A percentile compares a stretch with the other conserved stretches of the same genome.
Conservation (phyloP, 805 yeast species). For the Saccharomycopsis fibuligera region DNA sequence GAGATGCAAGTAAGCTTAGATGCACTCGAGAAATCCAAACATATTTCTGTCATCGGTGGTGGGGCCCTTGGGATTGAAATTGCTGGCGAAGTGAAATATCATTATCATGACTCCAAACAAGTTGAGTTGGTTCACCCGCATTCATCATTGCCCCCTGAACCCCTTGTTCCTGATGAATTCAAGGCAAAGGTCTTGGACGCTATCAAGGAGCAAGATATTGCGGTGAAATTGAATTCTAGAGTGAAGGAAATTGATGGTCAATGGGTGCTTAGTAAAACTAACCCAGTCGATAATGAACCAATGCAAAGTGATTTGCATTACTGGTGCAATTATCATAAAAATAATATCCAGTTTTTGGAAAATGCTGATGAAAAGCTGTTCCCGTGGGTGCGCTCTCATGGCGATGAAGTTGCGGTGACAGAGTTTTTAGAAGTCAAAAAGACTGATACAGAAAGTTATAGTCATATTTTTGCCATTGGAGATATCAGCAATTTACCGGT, state of each 20-base stretch:
- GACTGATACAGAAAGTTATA: constrained; percentile 6
- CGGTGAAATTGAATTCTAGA: constrained; percentile 28
- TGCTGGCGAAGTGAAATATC: constrained; percentile 40
- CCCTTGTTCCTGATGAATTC: constrained; percentile 24
- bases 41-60: constrained; percentile 43
- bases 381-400: constrained; percentile 24
- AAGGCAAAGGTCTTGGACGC: constrained; percentile 18
- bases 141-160: constrained; percentile 34
- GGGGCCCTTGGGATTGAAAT: constrained; percentile 49
- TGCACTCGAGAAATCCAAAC: constrained; percentile 26
- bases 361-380: constrained; percentile 22
- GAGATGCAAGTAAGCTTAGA: constrained; percentile 38
- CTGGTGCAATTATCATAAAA: constrained; percentile 33
- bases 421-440: constrained; percentile 25
- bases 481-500: constrained; percentile 32
- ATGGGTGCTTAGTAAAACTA: constrained; percentile 21
- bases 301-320: constrained; percentile 29
- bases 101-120: constrained; percentile 30
- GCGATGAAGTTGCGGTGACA: constrained; percentile 25
- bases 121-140: constrained; percentile 39
- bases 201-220: constrained; percentile 23
- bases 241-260: constrained; percentile 26
- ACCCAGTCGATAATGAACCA: constrained; percentile 22
- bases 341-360: constrained; percentile 30
- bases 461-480: constrained; percentile 32